Evolutionary conservation across 2,329 filamentous ascomycete genomes (phyloP), one percentile per base, ranked within the genome.

Genomic region (Talaromyces sp.): DNA sequence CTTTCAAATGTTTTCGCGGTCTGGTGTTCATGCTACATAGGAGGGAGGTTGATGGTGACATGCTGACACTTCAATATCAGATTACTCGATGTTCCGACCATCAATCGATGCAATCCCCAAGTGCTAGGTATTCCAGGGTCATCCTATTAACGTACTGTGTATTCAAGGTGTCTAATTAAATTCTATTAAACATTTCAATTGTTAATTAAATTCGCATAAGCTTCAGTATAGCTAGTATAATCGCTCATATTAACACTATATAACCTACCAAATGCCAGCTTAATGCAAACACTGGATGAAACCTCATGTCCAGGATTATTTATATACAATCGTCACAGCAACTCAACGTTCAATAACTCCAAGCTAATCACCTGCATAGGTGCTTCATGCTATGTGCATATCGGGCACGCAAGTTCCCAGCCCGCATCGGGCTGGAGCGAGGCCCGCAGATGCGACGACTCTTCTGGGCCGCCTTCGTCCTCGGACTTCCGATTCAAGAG

Each of bases 331-430:
- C 19, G 4, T 46, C 43, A 17, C 19, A 10, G 11, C 3, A 46
- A 46, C 43, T 24, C n/a, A 21, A 21, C 7, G 10, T 12, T 21
- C 41, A 46, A 46, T 21, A 10, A 29, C 27, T 29, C 8, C 27
- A 27, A 52, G 27, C 7, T 52, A n/a, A 29, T 29, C 48, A 52
- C 17, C 24, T n/a, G 35, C 24, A 52, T 29, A 31, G 48, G 48
- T 29, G 48, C 17, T 17, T 17, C 24, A 27, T 27, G 48, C 58
- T 75, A 75, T 75, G 65, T 75, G 74, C 75, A 77, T 60, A 64
- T 62, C 56, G 71, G 69, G 67, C 75, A 77, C 53, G 67, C 65
- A 54, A 72, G 64, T 54, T 70, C 73, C 57, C 63, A 62, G 9
- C 67, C 65, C 3, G 66, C 62, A 61, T 70, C 70, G 57, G 62